These are phyloP conservation scores for Xylariaceae sp. DNA, from an alignment of 2,329 filamentous ascomycete species.

Conservation along the genomic window DNA sequence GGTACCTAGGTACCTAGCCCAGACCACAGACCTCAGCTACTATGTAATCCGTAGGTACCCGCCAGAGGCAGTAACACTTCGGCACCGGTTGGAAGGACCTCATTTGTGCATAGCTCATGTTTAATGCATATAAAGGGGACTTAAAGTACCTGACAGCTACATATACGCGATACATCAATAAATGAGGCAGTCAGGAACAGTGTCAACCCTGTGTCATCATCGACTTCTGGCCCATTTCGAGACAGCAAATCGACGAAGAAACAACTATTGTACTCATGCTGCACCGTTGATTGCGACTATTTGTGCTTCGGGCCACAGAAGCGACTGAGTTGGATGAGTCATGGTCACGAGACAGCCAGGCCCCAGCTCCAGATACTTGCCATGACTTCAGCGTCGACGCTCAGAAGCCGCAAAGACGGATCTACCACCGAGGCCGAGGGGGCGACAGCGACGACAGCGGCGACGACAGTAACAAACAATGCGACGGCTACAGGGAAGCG, in stretches of 20 bases:
- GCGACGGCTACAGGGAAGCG: conserved; percentile 8
- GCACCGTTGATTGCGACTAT: conserved; percentile 1
- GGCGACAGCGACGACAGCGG: background rate
- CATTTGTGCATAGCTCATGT: too few species aligned
- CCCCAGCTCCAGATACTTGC: conserved; percentile 3
- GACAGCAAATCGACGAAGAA: background rate
- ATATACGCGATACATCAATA: background rate
- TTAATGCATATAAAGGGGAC: too few species aligned
- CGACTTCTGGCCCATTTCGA: background rate
- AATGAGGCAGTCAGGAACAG: background rate
- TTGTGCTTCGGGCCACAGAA: background rate
- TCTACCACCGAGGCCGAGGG: conserved; percentile 3
- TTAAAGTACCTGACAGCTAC: too few species aligned
- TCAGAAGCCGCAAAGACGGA: conserved; percentile 11
- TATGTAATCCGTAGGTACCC: too few species aligned
- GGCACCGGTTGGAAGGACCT: too few species aligned
- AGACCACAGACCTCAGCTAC: too few species aligned
- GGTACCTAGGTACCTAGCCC: too few species aligned
- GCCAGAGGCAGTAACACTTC: too few species aligned
- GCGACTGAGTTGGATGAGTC: conserved; percentile 2
- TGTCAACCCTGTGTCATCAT: background rate
- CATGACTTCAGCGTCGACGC: conserved; percentile 13
- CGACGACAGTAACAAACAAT: background rate
- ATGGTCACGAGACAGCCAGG: conserved; percentile 7
- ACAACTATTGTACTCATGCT: background rate